Evolutionary conservation across 1,139 yeast genomes (phyloP).

Genomic region (Debaryomyces udenii): DNA sequence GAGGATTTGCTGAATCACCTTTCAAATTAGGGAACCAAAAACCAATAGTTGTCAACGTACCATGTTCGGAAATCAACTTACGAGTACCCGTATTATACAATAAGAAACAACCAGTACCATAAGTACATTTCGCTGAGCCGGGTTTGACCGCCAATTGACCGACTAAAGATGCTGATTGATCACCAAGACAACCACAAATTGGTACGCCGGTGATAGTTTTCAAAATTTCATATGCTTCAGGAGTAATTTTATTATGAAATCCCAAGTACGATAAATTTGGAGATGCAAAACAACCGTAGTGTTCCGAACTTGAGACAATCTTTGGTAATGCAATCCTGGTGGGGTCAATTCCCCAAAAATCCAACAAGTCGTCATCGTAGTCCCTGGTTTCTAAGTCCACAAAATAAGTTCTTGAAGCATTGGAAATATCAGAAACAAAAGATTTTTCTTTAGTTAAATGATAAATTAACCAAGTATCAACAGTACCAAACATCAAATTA

Average conservation of each 20-base stretch:
- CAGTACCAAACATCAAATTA: conserved; percentile 86
- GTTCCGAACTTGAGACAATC: conserved; percentile 78
- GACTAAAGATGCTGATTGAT: conserved; percentile 90
- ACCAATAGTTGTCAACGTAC: conserved; percentile 87
- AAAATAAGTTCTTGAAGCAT: conserved; percentile 89
- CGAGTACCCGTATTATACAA: conserved; percentile 82
- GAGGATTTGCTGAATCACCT: conserved; percentile 62
- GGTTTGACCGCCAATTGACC: conserved; percentile 86
- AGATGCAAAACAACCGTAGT: conserved; percentile 70
- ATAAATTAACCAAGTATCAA: conserved; percentile 92
- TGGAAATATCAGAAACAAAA: conserved; percentile 85
- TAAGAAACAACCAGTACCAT: conserved; percentile 94
- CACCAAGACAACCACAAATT: conserved; percentile 90
- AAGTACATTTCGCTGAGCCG: conserved; percentile 95
- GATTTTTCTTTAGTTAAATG: conserved; percentile 74
- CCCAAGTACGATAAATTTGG: conserved; percentile 58
- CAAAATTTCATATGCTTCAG: conserved; percentile 53
- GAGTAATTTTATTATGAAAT: conserved; percentile 54
- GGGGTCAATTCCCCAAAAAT: conserved; percentile 79
- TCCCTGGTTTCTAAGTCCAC: conserved; percentile 79
- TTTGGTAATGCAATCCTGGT: conserved; percentile 72
- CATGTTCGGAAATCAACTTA: conserved; percentile 69
- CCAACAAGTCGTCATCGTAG: conserved; percentile 76
- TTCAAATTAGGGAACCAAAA: conserved; percentile 79
- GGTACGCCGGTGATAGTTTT: conserved; percentile 62